Evolutionary conservation across 148 eudicot species (phyloP).

Genomic region (Silene latifolia): DNA sequence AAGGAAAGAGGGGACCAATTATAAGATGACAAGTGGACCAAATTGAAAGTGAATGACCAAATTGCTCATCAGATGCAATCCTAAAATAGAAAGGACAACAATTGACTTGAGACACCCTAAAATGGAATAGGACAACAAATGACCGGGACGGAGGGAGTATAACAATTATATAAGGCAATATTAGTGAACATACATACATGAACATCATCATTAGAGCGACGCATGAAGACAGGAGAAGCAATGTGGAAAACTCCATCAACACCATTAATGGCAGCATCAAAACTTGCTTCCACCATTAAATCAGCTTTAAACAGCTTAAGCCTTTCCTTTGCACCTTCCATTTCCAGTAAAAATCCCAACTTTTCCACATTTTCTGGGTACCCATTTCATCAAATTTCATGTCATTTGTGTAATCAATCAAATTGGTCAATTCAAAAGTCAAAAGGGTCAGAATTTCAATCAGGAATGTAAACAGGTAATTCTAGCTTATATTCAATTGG

Average conservation of each 20-base stretch:
- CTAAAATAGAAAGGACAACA: too few relatives aligned
- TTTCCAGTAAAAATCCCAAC: constrained; percentile 53
- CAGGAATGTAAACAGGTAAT: neutral
- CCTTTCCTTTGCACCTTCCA: constrained; percentile 63
- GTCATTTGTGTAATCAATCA: too few relatives aligned
- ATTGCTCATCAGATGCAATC: too few relatives aligned
- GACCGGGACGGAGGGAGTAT: too few relatives aligned
- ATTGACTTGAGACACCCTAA: too few relatives aligned
- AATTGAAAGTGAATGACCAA: too few relatives aligned
- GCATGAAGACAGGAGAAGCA: constrained; percentile 54
- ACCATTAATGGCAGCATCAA: constrained; percentile 53
- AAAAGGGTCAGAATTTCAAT: neutral
- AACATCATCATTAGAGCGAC: constrained; percentile 1
- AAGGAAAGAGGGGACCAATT: too few relatives aligned
- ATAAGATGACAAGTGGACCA: too few relatives aligned
- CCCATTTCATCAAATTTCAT: too few relatives aligned
- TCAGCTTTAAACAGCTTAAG: constrained; percentile 60
- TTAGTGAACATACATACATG: constrained; percentile 24
- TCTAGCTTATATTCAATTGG: too few relatives aligned
- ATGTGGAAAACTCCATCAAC: constrained; percentile 73
- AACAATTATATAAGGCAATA: too few relatives aligned
- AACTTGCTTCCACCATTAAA: constrained; percentile 58
- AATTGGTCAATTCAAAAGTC: neutral
- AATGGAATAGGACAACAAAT: too few relatives aligned
- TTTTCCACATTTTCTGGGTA: constrained; percentile 52